Percentiles rank a stretch among this genome's conserved stretches.
phyloP scores from a whole-genome alignment of 2,329 filamentous ascomycete genomes.

The Shiraia bambusicola region DNA sequence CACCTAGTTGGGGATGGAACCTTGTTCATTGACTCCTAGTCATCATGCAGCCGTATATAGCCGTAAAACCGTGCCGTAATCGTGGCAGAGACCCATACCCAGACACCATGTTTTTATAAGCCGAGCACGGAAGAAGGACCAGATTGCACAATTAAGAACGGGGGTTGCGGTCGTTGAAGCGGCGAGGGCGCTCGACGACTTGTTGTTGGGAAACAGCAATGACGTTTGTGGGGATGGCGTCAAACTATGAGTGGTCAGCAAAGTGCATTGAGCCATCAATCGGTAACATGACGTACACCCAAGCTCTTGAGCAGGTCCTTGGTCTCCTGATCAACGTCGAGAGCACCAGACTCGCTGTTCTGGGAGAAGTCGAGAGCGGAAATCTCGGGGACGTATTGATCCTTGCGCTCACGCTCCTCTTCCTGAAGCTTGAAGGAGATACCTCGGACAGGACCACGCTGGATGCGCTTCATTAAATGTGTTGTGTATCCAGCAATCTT shows the following conservation, averaged over 20 bases:
- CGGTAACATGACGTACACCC: conserved; percentile 70
- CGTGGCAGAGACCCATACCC: conserved; percentile 89
- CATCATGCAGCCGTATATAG: conserved; percentile 67
- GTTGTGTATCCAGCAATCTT: conserved; percentile 93
- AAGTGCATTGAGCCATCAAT: not conserved
- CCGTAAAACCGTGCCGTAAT: conserved; percentile 82
- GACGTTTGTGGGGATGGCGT: conserved; percentile 95
- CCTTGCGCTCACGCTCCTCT: conserved; percentile 99
- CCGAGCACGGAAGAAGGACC: conserved; percentile 29
- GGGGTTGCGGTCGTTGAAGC: conserved; percentile 67
- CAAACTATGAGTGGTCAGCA: conserved; percentile 65
- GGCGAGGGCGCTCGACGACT: conserved; percentile 76
- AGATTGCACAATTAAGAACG: conserved; percentile 54
- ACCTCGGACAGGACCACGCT: conserved; percentile 97
- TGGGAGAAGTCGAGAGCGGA: conserved; percentile 98
- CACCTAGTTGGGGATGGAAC: conserved; percentile 65
- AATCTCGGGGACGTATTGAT: conserved; percentile 99
- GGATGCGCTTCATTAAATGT: conserved; percentile 92
- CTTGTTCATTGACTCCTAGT: conserved; percentile 61
- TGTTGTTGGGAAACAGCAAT: conserved; percentile 87
- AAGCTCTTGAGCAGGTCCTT: conserved; percentile 99
- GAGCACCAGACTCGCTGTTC: conserved; percentile 86
- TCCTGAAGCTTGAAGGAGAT: conserved; percentile 99
- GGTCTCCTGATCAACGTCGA: conserved; percentile 96
- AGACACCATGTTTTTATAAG: conserved; percentile 63